Conservation (phyloP, 2,329 filamentous ascomycete species). For the Metarhizium humberi region DNA sequence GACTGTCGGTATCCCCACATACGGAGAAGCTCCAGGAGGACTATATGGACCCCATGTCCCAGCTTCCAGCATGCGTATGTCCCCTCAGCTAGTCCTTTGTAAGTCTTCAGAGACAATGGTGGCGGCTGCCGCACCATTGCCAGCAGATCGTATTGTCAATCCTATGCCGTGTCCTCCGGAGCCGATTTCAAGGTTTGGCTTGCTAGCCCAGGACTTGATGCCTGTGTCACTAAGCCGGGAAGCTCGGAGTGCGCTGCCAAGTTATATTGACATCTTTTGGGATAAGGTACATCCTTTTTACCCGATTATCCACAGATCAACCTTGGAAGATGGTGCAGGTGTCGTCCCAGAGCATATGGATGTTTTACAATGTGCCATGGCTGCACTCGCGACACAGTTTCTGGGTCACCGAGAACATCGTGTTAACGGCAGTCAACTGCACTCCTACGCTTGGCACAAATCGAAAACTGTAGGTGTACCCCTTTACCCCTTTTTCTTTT, state of each 20-base stretch:
- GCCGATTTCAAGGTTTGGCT: constrained; percentile 29
- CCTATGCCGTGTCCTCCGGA: constrained; percentile 28
- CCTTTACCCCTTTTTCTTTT: background rate
- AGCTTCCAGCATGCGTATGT: constrained; percentile 36
- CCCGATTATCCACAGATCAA: constrained; percentile 41
- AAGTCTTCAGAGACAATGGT: constrained; percentile 40
- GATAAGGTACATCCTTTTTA: constrained; percentile 36
- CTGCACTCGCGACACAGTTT: constrained; percentile 45
- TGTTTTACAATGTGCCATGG: constrained; percentile 44
- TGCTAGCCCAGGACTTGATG: constrained; percentile 16
- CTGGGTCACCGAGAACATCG: constrained; percentile 39
- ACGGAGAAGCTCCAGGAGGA: constrained; percentile 16
- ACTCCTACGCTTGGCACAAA: constrained; percentile 41
- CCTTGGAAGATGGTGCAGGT: constrained; percentile 27
- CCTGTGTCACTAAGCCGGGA: constrained; percentile 27
- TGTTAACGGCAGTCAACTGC: constrained; percentile 37
- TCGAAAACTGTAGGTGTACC: constrained; percentile 36
- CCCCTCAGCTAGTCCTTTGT: constrained; percentile 36
- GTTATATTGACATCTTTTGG: constrained; percentile 46
- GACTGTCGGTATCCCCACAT: constrained; percentile 23
- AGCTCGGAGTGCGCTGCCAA: constrained; percentile 34
- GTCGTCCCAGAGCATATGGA: constrained; percentile 26
- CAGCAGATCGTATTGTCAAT: constrained; percentile 23
- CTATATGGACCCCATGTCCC: constrained; percentile 28
- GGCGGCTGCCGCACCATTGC: constrained; percentile 31